Base-by-base conservation (phyloP, 371 early-diverging fungal species). In the Quaeritorhiza haematococci region DNA sequence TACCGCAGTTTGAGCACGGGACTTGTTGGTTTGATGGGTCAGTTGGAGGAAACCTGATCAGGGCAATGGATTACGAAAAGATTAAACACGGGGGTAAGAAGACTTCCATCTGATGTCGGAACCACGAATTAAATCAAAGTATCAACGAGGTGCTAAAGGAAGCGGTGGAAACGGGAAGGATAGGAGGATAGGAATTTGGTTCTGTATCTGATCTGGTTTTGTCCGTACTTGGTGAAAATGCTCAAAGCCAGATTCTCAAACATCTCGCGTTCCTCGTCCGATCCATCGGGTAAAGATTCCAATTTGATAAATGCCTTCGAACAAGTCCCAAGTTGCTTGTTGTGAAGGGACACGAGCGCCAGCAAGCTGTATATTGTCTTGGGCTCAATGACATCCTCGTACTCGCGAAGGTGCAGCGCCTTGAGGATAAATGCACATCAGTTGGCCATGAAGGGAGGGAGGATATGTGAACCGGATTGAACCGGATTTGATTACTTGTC, bases 291-390 rank as follows among this genome's bases (percentile, higher is more conserved):
- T 41, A 71, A 19, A 6, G 70, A 46, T 46, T 81, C 79, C 23
- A 81, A 65, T 48, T 71, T 71, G 33, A 71, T 64, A 53, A 81
- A 69, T 1, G 82, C 76, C 34, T 66, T 61, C 2, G 79, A 79
- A 56, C 80, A 78, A 4, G 67, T 67, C 15, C 49, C 63, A 53
- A 71, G 76, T 32, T 66, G 58, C 30, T 64, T 65, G 28, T 68
- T 62, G 38, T 75, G 71, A 48, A 75, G 65, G 41, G 68, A 61
- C 29, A 69, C 49, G 3, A 80, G 54, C 5, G 75, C 80, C 0
- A 80, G 34, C 27, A 80, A 61, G 26, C 60, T 43, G 59, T 70
- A 73, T 27, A 75, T 68, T 6, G 55, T 50, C 23, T 61, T 60
- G 24, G 75, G 51, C 17, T 64, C 66, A 3, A 81, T 49, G 32